A percentile compares a stretch with the other conserved stretches of the same genome.
Conservation (phyloP, 371 early-diverging fungal species). For the Syncephalastrum contaminatum region DNA sequence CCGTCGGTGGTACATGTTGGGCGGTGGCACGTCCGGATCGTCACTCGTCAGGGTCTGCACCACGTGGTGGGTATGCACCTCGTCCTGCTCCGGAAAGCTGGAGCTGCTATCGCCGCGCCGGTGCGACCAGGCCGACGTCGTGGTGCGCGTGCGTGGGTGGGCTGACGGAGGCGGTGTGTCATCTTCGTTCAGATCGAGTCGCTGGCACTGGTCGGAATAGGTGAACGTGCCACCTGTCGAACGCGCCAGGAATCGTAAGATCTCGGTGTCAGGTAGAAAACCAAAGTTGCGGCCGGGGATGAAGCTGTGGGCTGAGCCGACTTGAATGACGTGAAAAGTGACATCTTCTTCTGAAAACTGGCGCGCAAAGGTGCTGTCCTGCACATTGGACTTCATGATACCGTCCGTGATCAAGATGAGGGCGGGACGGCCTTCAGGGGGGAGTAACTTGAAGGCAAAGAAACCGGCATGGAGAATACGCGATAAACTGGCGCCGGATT, state of each 20-base stretch:
- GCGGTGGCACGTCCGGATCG: conserved; percentile 12
- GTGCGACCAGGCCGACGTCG: no score
- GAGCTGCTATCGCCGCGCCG: no score
- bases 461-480: conserved; percentile 72
- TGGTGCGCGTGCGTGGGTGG: no score
- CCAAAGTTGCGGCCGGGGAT: conserved; percentile 83
- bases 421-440: conserved; percentile 66
- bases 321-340: conserved; percentile 80
- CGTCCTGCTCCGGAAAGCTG: no score
- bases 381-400: conserved; percentile 67
- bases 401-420: conserved; percentile 89
- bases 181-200: neutral
- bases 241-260: conserved; percentile 76
- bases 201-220: conserved; percentile 71
- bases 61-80: no score
- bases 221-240: conserved; percentile 82
- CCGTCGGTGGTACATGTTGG: conserved; percentile 32
- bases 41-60: neutral
- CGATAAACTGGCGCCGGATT: conserved; percentile 60
- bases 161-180: no score
- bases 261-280: conserved; percentile 86
- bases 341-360: conserved; percentile 71
- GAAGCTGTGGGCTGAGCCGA: conserved; percentile 76
- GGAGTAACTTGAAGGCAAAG: conserved; percentile 72
- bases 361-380: conserved; percentile 56